Evolutionary conservation across 371 early-diverging fungal genomes (phyloP), one percentile per base, ranked within the genome.

Genomic region (Mycotypha africana): DNA sequence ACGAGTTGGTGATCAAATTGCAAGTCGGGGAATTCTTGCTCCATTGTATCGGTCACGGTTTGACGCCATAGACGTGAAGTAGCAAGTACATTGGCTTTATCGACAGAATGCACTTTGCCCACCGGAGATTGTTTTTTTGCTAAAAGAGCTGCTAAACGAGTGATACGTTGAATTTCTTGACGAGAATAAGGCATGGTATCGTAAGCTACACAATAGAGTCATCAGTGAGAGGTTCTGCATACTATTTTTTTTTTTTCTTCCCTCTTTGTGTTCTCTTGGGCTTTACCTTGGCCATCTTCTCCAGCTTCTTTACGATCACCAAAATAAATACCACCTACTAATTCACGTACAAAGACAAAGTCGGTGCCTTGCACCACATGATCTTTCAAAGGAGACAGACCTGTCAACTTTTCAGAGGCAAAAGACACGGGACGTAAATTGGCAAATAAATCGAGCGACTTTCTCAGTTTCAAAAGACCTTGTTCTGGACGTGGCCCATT

Each of bases 11-110:
- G 94, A 36, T 84, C 81, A 23, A 90, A 76, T 48, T 70, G 58
- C 50, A 97, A 72, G 36, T 77, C 70, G 28, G 96, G 96, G 79
- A 85, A 97, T 56, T 96, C 95, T 46, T 74, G 78, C 30, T 74
- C 70, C 37, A 97, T 65, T 14, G 87, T 89, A 36, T 92, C 90
- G 2, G 91, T 89, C 19, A 95, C 96, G 15, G 86, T 86, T 47
- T 81, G 78, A 55, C 96, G 86, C 96, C 97, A 97, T 56, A 96
- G 82, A 56, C 97, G 87, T 15, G 97, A 96, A 1, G 96, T 90
- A 32, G 97, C 97, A 57, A 96, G 78, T 9, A 97, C 98, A 65
- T 97, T 97, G 49, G 97, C 97, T 72, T 97, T 97, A 76, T 97
- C 98, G 47, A 97, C 86, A 26, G 92, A 92, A 59, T 92, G 95